Evolutionary conservation across 1,139 yeast genomes (phyloP).

Genomic region (Geotrichum klebahnii): DNA sequence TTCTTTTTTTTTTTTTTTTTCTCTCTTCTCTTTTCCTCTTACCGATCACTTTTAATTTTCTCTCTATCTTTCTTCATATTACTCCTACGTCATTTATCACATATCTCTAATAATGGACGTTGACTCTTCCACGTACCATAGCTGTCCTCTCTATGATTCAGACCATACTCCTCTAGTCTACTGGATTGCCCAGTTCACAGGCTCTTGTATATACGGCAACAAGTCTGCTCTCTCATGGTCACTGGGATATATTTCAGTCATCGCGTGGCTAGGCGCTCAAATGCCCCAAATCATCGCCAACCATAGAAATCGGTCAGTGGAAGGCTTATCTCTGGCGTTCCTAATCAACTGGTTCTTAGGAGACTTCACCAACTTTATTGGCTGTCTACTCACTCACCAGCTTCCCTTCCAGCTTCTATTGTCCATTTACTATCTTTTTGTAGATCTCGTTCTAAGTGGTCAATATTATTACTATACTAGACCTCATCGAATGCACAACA

Average conservation of each 20-base stretch:
- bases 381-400: conserved; percentile 74
- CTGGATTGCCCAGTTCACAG: conserved; percentile 34
- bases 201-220: conserved; percentile 36
- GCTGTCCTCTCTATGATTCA: conserved; percentile 15
- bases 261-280: conserved; percentile 81
- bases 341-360: conserved; percentile 78
- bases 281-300: conserved; percentile 81
- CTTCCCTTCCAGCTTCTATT: conserved; percentile 71
- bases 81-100: neutral
- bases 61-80: neutral
- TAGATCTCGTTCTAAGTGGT: conserved; percentile 64
- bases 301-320: conserved; percentile 72
- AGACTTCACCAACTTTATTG: conserved; percentile 72
- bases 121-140: conserved; percentile 2
- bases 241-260: conserved; percentile 51
- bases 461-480: conserved; percentile 71
- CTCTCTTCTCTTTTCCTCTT: no score
- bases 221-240: conserved; percentile 33
- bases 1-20: neutral
- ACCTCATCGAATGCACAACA: conserved; percentile 24
- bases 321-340: conserved; percentile 77
- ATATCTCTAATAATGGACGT: conserved; percentile 7
- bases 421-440: conserved; percentile 67
- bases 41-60: neutral
- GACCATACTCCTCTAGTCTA: conserved; percentile 26